A percentile compares a stretch with the other conserved stretches of the same genome.
Evolutionary conservation across 192 early-diverging fungal species (phyloP).

Genomic region (Obelidium mucronatum): DNA sequence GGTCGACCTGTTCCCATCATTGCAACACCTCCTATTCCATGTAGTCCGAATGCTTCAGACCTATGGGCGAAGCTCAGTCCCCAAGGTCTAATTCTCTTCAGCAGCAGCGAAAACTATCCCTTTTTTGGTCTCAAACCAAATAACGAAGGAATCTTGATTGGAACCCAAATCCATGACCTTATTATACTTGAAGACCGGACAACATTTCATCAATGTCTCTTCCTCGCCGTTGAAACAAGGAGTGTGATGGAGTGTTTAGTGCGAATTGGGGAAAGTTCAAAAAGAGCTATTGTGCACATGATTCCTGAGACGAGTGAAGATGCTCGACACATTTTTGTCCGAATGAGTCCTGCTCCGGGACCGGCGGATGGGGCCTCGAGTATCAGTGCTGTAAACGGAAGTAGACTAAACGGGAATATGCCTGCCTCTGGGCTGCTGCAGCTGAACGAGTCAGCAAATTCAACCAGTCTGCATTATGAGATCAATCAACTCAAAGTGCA

Average conservation of each 20-base stretch:
- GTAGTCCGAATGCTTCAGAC: constrained; percentile 43
- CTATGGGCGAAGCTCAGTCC: constrained; percentile 69
- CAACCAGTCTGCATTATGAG: constrained; percentile 69
- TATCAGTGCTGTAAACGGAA: background rate
- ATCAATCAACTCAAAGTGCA: constrained; percentile 66
- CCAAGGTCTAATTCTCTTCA: constrained; percentile 63
- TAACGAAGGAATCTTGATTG: constrained; percentile 5
- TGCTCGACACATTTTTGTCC: constrained; percentile 28
- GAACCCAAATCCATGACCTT: constrained; percentile 7
- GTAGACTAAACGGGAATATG: background rate
- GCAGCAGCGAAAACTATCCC: constrained; percentile 7
- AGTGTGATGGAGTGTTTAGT: constrained; percentile 5
- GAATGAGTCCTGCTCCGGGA: constrained; percentile 2
- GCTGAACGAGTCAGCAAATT: constrained; percentile 43
- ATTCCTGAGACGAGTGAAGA: constrained; percentile 14
- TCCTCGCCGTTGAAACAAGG: constrained; percentile 11
- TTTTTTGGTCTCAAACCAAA: constrained; percentile 36
- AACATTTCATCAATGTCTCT: constrained; percentile 9
- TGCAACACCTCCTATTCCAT: background rate
- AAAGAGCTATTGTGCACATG: background rate
- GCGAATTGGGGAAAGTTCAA: constrained; percentile 4
- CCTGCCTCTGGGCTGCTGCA: constrained; percentile 7
- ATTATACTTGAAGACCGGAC: constrained; percentile 11
- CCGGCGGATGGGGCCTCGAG: background rate
- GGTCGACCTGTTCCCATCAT: constrained; percentile 52